phyloP scores from a whole-genome alignment of 768 basidiomycete species.

The Solioccasus polychromus region DNA sequence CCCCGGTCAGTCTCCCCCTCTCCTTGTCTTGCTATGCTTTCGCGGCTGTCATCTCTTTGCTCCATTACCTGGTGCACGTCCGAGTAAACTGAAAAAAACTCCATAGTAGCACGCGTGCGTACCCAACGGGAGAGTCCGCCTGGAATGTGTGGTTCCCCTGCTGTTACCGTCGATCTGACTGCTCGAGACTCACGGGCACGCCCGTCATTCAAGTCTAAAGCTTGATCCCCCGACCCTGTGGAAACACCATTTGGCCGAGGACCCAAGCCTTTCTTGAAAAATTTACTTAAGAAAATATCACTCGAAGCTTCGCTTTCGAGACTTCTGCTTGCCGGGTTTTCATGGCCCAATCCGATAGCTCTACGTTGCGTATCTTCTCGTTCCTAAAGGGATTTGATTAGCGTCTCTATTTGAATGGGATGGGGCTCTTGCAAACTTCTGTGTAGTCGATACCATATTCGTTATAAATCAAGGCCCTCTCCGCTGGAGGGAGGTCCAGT shows the following conservation, averaged over 20 bases:
- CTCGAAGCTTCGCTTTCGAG: conserved; percentile 30
- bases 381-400: conserved; percentile 50
- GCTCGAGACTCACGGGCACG: neutral
- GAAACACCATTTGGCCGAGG: conserved; percentile 9
- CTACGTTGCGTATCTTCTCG: conserved; percentile 47
- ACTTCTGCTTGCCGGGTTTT: conserved; percentile 32
- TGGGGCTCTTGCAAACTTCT: conserved; percentile 48
- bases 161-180: neutral
- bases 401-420: conserved; percentile 53
- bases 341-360: conserved; percentile 26
- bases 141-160: conserved; percentile 13
- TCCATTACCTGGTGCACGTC: neutral
- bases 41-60: neutral
- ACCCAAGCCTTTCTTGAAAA: conserved; percentile 27
- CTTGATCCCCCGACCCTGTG: conserved; percentile 20
- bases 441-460: conserved; percentile 52
- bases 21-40: neutral
- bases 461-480: conserved; percentile 58
- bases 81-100: conserved; percentile 1
- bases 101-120: neutral
- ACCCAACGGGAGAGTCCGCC: conserved; percentile 2
- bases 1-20: neutral
- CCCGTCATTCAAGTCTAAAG: conserved; percentile 7
- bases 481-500: conserved; percentile 43
- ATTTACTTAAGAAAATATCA: conserved; percentile 33